Evolutionary conservation across 1,284 basidiomycete genomes (phyloP).

Genomic region (Ganoderma meredithae): DNA sequence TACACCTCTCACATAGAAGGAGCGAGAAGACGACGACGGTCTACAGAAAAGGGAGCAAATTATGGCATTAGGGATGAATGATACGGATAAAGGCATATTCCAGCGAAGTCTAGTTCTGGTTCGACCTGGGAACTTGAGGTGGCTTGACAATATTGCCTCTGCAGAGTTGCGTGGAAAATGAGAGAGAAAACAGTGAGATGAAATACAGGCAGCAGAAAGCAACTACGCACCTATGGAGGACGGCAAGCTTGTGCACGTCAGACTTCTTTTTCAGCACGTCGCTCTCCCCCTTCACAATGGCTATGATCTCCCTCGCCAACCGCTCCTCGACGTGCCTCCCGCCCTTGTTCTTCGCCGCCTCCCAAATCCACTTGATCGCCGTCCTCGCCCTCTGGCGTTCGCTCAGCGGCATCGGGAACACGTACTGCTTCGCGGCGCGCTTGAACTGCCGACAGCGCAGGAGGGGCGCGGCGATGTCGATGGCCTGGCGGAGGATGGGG

Average conservation of each 20-base stretch:
- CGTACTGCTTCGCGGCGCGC: constrained; percentile 66
- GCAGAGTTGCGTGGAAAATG: background rate
- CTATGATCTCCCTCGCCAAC: constrained; percentile 78
- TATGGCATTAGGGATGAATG: background rate
- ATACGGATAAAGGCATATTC: background rate
- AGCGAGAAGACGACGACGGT: background rate
- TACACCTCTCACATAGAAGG: too few relatives aligned
- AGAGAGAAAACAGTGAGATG: background rate
- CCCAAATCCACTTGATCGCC: constrained; percentile 74
- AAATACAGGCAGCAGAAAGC: background rate
- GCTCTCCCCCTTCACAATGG: constrained; percentile 61
- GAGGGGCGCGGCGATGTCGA: constrained; percentile 71
- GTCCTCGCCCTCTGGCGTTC: constrained; percentile 79
- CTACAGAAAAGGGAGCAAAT: background rate
- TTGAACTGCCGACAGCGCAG: constrained; percentile 61
- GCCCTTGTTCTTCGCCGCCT: constrained; percentile 59
- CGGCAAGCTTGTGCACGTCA: constrained; percentile 39
- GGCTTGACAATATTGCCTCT: constrained; percentile 5
- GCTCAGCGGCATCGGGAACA: constrained; percentile 72
- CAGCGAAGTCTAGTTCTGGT: background rate
- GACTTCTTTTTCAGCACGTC: constrained; percentile 1
- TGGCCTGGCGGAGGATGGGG: constrained; percentile 78
- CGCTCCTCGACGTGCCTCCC: constrained; percentile 69
- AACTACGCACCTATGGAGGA: background rate
- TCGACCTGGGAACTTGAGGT: background rate